phyloP scores from a whole-genome alignment of 441 rosid species.

The Eruca vesicaria region DNA sequence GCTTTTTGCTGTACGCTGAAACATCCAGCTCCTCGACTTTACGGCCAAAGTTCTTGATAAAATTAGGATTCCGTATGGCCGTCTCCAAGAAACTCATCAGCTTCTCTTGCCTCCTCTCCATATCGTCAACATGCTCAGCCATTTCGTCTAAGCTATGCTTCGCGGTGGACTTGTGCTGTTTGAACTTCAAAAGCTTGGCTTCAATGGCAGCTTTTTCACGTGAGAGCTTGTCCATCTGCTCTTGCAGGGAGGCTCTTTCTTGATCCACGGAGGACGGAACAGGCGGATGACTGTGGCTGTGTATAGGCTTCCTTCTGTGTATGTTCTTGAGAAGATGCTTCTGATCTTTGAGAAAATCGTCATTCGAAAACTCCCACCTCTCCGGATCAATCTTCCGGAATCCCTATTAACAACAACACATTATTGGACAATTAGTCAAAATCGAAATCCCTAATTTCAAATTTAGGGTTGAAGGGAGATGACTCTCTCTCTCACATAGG shows the following conservation, averaged over 20 bases:
- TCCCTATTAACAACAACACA: slow-evolving; percentile 51
- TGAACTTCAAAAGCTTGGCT: slow-evolving; percentile 49
- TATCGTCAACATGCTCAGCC: slow-evolving; percentile 45
- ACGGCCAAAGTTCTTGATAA: slow-evolving; percentile 56
- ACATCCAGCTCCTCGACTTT: slow-evolving; percentile 72
- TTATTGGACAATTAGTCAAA: not conserved
- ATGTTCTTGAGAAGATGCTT: slow-evolving; percentile 93
- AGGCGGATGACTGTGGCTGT: slow-evolving; percentile 85
- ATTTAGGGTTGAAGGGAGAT: not conserved
- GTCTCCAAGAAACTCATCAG: slow-evolving; percentile 56
- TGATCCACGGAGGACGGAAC: slow-evolving; percentile 45
- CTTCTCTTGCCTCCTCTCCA: slow-evolving; percentile 74
- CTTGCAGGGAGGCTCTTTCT: slow-evolving; percentile 68
- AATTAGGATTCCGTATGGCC: slow-evolving; percentile 51
- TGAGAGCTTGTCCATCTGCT: slow-evolving; percentile 65
- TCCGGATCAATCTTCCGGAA: slow-evolving; percentile 90
- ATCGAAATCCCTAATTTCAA: not conserved
- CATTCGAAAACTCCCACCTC: slow-evolving; percentile 92
- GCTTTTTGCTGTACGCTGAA: slow-evolving; percentile 72
- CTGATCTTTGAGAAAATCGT: slow-evolving; percentile 77
- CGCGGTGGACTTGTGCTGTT: slow-evolving; percentile 54
- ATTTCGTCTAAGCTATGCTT: slow-evolving; percentile 62
- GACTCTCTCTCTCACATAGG: slow-evolving; percentile 78
- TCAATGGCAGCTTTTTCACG: slow-evolving; percentile 68
- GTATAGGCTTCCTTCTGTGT: slow-evolving; percentile 86